Evolutionary conservation across 2,329 filamentous ascomycete species (phyloP), one percentile per base, ranked within the genome.

Genomic region (Botrytis cinerea): DNA sequence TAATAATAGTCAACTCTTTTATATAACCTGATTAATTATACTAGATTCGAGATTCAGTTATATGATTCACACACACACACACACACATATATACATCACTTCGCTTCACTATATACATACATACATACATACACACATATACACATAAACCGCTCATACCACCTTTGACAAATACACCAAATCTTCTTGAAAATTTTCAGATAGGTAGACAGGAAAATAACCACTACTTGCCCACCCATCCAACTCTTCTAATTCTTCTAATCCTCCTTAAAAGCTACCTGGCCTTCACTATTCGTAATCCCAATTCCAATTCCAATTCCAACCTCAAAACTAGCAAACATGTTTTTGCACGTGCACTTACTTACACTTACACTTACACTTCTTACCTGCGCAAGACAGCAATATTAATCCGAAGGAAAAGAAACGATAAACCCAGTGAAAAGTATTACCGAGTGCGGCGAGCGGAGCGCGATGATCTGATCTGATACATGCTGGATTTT

Each of bases 401-500:
- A 54, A 32, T 32, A 32, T 32, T 32, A 32, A 32, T 32, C 32
- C 32, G 32, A 32, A 32, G 32, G 32, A 32, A 32, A 32, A 32
- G 32, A 32, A 32, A 32, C 32, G 32, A 57, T 4, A 4, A 4
- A 57, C 1, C 0, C 5, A 14, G 16, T 32, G n/a, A 28, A 6
- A 18, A 16, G 2, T 18, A 8, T 54, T 1, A 28, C 14, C 0
- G 51, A 14, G 14, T 28, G 51, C 2, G 7, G 6, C 14, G 14
- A 8, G n/a, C 14, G 16, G n/a, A 28, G n/a, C 25, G 8, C 48
- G 22, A 51, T n/a, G 51, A 32, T 32, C 4, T 32, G 32, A 32
- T 32, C 0, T 32, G 32, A 57, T 57, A 14, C 0, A 2, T 28
- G 14, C 3, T 57, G 16, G 2, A 28, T 57, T 32, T 54, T 2